Conservation (phyloP, 2,329 filamentous ascomycete genomes). For the Septoria linicola region DNA sequence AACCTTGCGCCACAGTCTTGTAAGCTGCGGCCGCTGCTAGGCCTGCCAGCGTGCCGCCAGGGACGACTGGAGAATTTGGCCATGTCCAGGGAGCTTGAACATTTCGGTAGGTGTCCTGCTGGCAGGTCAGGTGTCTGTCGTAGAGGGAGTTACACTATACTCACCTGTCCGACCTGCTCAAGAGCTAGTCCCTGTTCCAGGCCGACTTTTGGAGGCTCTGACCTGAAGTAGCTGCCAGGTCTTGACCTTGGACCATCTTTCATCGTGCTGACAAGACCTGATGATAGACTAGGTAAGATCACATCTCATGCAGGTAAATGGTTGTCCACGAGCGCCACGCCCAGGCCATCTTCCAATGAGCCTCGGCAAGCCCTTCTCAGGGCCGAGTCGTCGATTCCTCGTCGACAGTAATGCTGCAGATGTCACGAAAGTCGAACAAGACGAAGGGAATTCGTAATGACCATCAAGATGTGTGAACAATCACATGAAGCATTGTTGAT, state of each 20-base stretch:
- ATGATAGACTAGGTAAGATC: too few species aligned
- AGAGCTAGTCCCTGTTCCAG: conserved; percentile 11
- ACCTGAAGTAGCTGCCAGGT: neutral
- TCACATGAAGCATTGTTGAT: too few species aligned
- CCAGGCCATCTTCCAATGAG: too few species aligned
- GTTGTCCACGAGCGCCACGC: too few species aligned
- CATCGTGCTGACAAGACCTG: neutral
- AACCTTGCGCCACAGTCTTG: conserved; percentile 16
- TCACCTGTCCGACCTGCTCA: conserved; percentile 5
- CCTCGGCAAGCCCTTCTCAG: too few species aligned
- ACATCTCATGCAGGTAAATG: too few species aligned
- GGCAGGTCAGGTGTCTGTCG: neutral
- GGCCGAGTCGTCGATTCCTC: too few species aligned
- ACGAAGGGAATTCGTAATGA: too few species aligned
- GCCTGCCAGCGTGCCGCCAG: conserved; percentile 11
- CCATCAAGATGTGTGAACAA: too few species aligned
- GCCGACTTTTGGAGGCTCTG: conserved; percentile 3
- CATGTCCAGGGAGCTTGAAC: conserved; percentile 18
- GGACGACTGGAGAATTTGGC: conserved; percentile 12
- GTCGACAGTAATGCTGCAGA: neutral
- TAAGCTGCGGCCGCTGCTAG: conserved; percentile 18
- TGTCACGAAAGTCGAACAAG: too few species aligned
- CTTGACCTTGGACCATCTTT: neutral
- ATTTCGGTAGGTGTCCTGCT: conserved; percentile 17
- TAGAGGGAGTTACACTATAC: neutral